Conservation (phyloP, 495 filamentous ascomycete genomes). For the Penicillium chermesinum region DNA sequence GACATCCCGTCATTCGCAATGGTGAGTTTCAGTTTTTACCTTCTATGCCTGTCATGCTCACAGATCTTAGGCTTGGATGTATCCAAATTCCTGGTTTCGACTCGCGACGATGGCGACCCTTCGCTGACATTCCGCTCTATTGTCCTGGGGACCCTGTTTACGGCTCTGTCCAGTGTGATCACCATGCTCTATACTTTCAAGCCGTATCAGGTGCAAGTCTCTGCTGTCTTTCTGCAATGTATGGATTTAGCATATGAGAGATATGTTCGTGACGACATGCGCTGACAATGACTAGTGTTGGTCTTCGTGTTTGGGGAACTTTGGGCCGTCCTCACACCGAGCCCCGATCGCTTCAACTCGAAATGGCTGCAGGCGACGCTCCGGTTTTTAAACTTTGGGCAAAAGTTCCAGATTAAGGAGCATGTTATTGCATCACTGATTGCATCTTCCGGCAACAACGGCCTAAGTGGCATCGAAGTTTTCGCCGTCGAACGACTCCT, state of each 20-base stretch:
- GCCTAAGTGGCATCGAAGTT: slow-evolving; percentile 10
- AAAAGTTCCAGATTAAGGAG: slow-evolving; percentile 18
- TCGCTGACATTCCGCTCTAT: slow-evolving; percentile 25
- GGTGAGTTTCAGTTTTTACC: slow-evolving; percentile 4
- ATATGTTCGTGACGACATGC: no score
- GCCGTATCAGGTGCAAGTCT: slow-evolving; percentile 20
- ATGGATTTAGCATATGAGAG: no score
- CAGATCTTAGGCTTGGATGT: slow-evolving; percentile 17
- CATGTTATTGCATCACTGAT: slow-evolving; percentile 17
- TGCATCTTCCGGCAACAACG: slow-evolving; percentile 17
- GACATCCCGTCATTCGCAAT: slow-evolving; percentile 36
- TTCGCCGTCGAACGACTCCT: slow-evolving; percentile 13
- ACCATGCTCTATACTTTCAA: slow-evolving; percentile 32
- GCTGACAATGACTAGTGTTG: no score
- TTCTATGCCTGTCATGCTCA: not conserved
- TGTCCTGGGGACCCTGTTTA: slow-evolving; percentile 23
- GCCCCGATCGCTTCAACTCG: slow-evolving; percentile 14
- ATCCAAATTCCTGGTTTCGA: slow-evolving; percentile 23
- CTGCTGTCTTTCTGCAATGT: slow-evolving; percentile 25
- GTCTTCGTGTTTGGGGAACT: slow-evolving; percentile 23
- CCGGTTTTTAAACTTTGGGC: slow-evolving; percentile 17
- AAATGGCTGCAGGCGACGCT: slow-evolving; percentile 17
- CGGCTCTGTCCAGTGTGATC: slow-evolving; percentile 28
- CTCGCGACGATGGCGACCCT: slow-evolving; percentile 24
- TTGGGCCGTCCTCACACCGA: slow-evolving; percentile 19